phyloP scores from a whole-genome alignment of 2,329 filamentous ascomycete species.

The Colletotrichum incanum region DNA sequence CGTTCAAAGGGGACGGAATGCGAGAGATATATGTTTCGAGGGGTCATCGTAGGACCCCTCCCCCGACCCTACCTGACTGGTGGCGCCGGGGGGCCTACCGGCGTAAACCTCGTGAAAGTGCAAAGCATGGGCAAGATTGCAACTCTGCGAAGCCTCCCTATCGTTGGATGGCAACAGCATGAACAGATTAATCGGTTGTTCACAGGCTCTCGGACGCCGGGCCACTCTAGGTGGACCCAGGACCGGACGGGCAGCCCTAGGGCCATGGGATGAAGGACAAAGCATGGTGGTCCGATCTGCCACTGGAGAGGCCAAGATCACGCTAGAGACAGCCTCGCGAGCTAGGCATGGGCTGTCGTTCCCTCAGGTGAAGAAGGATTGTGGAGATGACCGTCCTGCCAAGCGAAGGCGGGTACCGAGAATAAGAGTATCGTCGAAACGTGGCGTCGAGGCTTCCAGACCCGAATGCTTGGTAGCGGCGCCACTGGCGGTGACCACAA shows the following conservation, averaged over 20 bases:
- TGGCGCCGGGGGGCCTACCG: background rate
- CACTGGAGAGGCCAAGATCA: conserved; percentile 1
- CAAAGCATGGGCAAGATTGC: background rate
- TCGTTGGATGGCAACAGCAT: background rate
- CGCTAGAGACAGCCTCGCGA: conserved; percentile 20
- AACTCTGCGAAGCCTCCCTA: background rate
- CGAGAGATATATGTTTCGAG: background rate
- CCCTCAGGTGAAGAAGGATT: conserved; percentile 10
- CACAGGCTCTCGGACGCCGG: conserved; percentile 5
- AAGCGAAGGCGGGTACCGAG: conserved; percentile 10
- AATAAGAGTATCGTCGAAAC: conserved; percentile 1
- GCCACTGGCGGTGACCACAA: background rate
- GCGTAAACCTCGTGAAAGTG: background rate
- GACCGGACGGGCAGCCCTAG: background rate
- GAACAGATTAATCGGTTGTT: background rate
- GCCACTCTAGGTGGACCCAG: background rate
- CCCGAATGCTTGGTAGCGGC: conserved; percentile 9
- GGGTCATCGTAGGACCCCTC: background rate
- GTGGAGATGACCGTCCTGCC: conserved; percentile 29
- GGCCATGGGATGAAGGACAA: conserved; percentile 14
- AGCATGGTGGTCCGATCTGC: conserved; percentile 24
- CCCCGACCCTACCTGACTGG: background rate
- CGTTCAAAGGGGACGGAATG: too few relatives aligned
- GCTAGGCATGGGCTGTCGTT: conserved; percentile 7
- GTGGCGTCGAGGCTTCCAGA: conserved; percentile 9